phyloP scores from a whole-genome alignment of 129 eudicot species.

The Kitagawia praeruptora region DNA sequence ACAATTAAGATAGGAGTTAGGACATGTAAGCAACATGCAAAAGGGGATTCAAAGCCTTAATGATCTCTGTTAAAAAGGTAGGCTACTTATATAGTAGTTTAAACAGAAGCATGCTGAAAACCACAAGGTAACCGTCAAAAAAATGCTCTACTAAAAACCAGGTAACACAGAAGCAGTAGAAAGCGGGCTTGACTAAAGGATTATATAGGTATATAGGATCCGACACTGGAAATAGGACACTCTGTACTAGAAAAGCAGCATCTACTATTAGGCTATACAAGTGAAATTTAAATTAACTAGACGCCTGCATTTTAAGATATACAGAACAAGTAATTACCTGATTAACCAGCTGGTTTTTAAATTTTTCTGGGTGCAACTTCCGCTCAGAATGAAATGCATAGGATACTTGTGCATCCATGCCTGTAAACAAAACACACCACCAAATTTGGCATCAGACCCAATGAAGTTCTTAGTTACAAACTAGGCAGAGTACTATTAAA shows the following conservation, averaged over 20 bases:
- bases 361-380: slow-evolving; percentile 83
- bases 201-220: not conserved
- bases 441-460: not conserved
- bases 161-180: not conserved
- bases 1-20: not conserved
- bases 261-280: not conserved
- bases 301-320: slow-evolving; percentile 9
- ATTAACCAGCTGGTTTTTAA: slow-evolving; percentile 78
- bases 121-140: not conserved
- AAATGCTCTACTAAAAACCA: not conserved
- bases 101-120: not conserved
- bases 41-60: not conserved
- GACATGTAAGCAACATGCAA: not conserved
- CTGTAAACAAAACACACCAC: slow-evolving; percentile 23
- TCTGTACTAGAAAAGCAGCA: not conserved
- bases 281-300: not conserved
- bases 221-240: not conserved
- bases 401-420: slow-evolving; percentile 98
- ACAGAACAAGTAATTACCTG: slow-evolving; percentile 42
- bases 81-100: not conserved
- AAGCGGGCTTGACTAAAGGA: not conserved
- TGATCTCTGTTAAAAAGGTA: not conserved
- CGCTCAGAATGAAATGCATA: slow-evolving; percentile 93
- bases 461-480: not conserved
- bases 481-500: not conserved